These are phyloP conservation scores for Polygonum aviculare DNA, from an alignment of 148 eudicot genomes.

Conservation along the genomic window DNA sequence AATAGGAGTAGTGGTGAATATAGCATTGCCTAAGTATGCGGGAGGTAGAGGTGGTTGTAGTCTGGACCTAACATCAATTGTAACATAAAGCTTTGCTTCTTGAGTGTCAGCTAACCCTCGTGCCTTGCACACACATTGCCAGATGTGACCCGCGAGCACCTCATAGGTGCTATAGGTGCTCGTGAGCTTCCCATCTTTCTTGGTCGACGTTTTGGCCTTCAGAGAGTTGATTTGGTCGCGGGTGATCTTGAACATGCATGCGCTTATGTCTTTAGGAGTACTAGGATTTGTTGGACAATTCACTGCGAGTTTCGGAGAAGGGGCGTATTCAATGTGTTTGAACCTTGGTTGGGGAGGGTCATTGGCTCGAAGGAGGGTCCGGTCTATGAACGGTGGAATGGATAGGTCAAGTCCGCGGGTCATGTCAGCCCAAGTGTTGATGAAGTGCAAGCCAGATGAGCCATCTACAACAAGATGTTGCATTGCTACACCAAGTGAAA, in stretches of 20 bases:
- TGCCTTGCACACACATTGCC: constrained; percentile 10
- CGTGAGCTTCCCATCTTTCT: neutral
- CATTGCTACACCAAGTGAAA: constrained; percentile 13
- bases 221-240: constrained; percentile 8
- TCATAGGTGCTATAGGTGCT: constrained; percentile 6
- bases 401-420: constrained; percentile 17
- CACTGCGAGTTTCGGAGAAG: neutral
- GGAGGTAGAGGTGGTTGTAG: constrained; percentile 14
- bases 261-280: neutral
- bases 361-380: constrained; percentile 10
- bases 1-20: neutral
- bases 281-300: neutral
- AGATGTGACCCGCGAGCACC: constrained; percentile 3
- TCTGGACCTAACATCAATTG: constrained; percentile 13
- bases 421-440: constrained; percentile 17
- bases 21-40: constrained; percentile 19
- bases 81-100: constrained; percentile 10
- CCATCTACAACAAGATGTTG: constrained; percentile 22
- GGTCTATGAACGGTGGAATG: constrained; percentile 6
- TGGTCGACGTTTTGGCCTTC: neutral
- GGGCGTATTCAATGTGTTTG: constrained; percentile 21
- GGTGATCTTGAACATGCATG: neutral
- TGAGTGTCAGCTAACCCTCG: constrained; percentile 12
- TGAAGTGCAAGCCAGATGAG: neutral
- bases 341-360: constrained; percentile 19